Percentiles rank a stretch among this genome's conserved stretches.
Conservation (phyloP, 176 grass and related monocot genomes). For the Alloteropsis semialata region DNA sequence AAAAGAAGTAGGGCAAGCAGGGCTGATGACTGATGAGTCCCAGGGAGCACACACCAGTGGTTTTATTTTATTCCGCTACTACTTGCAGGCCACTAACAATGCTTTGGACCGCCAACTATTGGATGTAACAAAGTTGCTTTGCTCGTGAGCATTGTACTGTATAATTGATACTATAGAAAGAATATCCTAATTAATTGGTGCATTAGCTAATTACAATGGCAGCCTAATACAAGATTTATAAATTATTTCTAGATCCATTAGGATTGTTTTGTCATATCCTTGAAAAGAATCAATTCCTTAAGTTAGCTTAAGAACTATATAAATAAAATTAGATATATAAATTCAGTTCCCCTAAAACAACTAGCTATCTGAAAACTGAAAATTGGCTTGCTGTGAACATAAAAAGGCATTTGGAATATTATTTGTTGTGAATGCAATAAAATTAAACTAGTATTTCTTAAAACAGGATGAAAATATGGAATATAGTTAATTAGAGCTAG, state of each 20-base stretch:
- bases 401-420: too few relatives aligned
- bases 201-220: neutral
- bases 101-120: conserved; percentile 16
- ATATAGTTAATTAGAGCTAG: neutral
- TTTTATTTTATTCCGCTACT: conserved; percentile 28
- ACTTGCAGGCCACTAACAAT: conserved; percentile 24
- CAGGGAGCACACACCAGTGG: neutral
- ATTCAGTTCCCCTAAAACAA: neutral
- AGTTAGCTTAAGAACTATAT: neutral
- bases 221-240: neutral
- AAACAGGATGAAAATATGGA: neutral
- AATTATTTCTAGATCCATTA: neutral
- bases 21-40: conserved; percentile 11
- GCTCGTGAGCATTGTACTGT: neutral
- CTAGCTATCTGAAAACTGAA: neutral
- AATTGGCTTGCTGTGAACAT: too few relatives aligned
- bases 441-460: too few relatives aligned
- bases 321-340: neutral
- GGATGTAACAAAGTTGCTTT: conserved; percentile 20
- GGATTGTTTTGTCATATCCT: neutral
- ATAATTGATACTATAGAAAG: neutral
- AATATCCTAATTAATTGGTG: neutral
- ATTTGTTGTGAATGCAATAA: too few relatives aligned
- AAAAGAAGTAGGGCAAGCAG: conserved; percentile 29
- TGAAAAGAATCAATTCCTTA: neutral